Base-by-base conservation (phyloP, 495 filamentous ascomycete genomes). In the Cladorrhinum samala region DNA sequence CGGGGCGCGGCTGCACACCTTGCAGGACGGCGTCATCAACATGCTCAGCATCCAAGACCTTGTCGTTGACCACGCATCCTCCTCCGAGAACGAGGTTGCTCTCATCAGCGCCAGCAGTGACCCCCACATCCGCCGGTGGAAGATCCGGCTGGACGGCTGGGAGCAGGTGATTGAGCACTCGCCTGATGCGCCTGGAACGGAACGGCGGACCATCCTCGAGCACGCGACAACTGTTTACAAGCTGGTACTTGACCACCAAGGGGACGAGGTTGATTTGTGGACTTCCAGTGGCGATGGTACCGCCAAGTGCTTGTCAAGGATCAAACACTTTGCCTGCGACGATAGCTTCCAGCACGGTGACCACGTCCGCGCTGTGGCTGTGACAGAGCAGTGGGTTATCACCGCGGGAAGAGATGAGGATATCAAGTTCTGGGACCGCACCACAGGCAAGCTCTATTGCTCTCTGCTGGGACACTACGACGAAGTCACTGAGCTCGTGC, bases 331-430 rank as follows among this genome's bases (percentile, higher is more conserved):
- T 77, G 77, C 81, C 49, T 74, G 78, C 6, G 90, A 90, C 52
- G 82, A 88, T 46, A 80, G 72, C 1, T 75, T 95, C 46, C 65
- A 73, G 24, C 92, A 97, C 67, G 89, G 89, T 0, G 93, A 92
- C 61, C 96, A 91, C 61, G 91, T 96, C 14, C 78, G 89, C 45
- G 89, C 90, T 50, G 80, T 97, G 46, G 78, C 85, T 8, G 79
- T 87, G 19, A 80, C 76, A 2, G 82, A 82, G 2, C 79, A 84
- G n/a, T 91, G 86, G 86, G 79, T 92, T n/a, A 73, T 95, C 18
- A 96, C 91, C 0, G 91, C 84, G 0, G 95, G 93, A 52, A 73
- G 93, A 50, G 89, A 96, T 63, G 93, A 98, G 69, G 83, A 94
- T 53, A 78, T 98, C 45, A 85, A 92, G 54, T 80, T 96, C 11